A percentile compares a stretch with the other conserved stretches of the same genome.
phyloP scores from a whole-genome alignment of 2,329 filamentous ascomycete genomes.

The Fusarium nelsonii region DNA sequence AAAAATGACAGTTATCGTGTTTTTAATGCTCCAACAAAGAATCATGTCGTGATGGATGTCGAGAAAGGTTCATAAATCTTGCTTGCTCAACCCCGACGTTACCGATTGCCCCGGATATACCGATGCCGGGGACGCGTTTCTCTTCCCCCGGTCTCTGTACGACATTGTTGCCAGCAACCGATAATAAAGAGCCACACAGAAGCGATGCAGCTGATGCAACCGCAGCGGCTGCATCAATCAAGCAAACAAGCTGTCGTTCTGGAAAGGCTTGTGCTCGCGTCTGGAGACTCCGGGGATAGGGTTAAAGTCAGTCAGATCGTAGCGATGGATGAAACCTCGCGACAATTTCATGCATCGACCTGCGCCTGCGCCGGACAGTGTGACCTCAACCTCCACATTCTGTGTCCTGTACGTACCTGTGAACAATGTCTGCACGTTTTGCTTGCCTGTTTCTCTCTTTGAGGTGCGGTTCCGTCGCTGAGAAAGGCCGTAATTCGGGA shows the following conservation, averaged over 20 bases:
- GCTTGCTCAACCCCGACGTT: constrained; percentile 21
- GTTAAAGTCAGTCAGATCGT: constrained; percentile 2
- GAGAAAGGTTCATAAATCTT: neutral
- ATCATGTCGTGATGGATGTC: neutral
- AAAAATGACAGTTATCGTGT: neutral
- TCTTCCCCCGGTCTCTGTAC: constrained; percentile 1
- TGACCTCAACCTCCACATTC: constrained; percentile 11
- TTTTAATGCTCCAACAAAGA: neutral
- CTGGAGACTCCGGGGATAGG: constrained; percentile 5
- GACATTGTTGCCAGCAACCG: constrained; percentile 3
- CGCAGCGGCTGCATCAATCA: constrained; percentile 20
- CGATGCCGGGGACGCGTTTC: constrained; percentile 25
- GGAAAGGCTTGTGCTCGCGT: constrained; percentile 1
- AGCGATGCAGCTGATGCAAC: constrained; percentile 6
- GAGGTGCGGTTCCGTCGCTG: constrained; percentile 1
- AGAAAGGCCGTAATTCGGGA: constrained; percentile 9
- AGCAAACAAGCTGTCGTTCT: neutral
- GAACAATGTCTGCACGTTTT: constrained; percentile 10
- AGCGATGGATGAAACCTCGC: constrained; percentile 18
- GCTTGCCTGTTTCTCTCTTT: constrained; percentile 20
- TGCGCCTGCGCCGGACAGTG: constrained; percentile 14
- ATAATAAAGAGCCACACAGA: constrained; percentile 8
- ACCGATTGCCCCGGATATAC: constrained; percentile 33
- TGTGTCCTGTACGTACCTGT: constrained; percentile 24
- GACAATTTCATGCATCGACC: constrained; percentile 30